phyloP scores from a whole-genome alignment of 176 grass and related monocot species.

The Juncus inflexus region DNA sequence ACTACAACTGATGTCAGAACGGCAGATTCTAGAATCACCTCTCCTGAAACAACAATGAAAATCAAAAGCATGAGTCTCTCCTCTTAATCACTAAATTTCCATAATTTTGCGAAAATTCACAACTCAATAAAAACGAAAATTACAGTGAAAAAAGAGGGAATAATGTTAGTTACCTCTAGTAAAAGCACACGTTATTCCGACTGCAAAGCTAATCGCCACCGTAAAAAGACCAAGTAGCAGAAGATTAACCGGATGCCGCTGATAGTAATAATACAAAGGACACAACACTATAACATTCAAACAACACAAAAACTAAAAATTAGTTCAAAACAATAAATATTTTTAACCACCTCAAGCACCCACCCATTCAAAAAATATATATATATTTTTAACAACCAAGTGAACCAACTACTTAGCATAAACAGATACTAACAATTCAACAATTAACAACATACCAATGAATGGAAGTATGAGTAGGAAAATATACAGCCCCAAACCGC shows the following conservation, averaged over 20 bases:
- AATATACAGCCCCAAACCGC: conserved; percentile 72
- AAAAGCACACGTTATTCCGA: conserved; percentile 84
- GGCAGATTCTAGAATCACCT: conserved; percentile 73
- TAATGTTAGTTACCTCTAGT: conserved; percentile 38
- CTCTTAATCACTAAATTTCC: no score
- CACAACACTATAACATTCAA: conserved; percentile 63
- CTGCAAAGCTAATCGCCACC: conserved; percentile 76
- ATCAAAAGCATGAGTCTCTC: no score
- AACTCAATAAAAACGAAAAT: no score
- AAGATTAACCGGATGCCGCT: conserved; percentile 64
- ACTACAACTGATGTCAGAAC: conserved; percentile 78
- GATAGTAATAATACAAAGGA: conserved; percentile 85
- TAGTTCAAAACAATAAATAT: not conserved
- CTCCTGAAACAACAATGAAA: conserved; percentile 19
- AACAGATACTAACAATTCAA: no score
- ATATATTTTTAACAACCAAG: no score
- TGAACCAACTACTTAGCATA: no score
- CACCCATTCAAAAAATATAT: not conserved
- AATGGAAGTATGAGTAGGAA: conserved; percentile 87
- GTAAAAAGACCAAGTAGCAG: conserved; percentile 79
- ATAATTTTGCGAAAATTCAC: no score
- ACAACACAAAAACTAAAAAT: not conserved
- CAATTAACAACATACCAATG: conserved; percentile 36
- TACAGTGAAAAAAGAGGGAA: conserved; percentile 2
- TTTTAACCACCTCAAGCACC: not conserved